These are phyloP conservation scores for Xylaria scruposa DNA, from an alignment of 495 filamentous ascomycete genomes.

Conservation along the genomic window DNA sequence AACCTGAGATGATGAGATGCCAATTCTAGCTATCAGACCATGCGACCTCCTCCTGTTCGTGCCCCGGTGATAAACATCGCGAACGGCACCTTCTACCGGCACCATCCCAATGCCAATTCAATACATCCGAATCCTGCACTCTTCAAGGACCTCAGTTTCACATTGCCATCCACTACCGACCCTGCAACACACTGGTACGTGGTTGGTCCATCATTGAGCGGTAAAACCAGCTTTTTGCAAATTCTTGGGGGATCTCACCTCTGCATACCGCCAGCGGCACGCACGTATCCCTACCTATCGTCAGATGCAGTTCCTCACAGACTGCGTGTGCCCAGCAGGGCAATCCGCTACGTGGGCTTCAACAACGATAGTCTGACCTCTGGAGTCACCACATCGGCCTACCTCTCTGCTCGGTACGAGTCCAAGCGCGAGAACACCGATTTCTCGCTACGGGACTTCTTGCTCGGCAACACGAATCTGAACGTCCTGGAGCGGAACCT, in stretches of 20 bases:
- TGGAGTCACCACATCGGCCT: constrained; percentile 66
- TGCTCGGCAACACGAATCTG: constrained; percentile 77
- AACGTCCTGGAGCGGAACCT: constrained; percentile 60
- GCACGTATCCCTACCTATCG: constrained; percentile 77
- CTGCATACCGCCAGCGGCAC: constrained; percentile 72
- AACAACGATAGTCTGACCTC: constrained; percentile 60
- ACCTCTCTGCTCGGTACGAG: constrained; percentile 93
- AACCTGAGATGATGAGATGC: not conserved
- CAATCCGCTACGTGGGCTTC: constrained; percentile 87
- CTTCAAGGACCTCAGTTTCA: constrained; percentile 71
- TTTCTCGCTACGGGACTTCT: constrained; percentile 79
- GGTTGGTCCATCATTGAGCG: constrained; percentile 71
- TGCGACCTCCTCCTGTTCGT: constrained; percentile 44
- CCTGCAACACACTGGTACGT: constrained; percentile 72
- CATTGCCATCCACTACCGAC: constrained; percentile 59
- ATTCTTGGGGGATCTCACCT: constrained; percentile 76
- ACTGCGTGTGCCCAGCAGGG: constrained; percentile 63
- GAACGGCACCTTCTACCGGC: constrained; percentile 81
- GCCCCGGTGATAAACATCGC: constrained; percentile 73
- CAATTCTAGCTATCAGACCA: constrained; percentile 23
- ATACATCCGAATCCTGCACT: constrained; percentile 65
- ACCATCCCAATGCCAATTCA: constrained; percentile 65
- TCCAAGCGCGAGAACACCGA: constrained; percentile 84
- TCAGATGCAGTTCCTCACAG: constrained; percentile 62
- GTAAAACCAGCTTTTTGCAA: constrained; percentile 78